A percentile compares a stretch with the other conserved stretches of the same genome.
phyloP scores from a whole-genome alignment of 148 eudicot genomes.

The Nyssa sinensis region DNA sequence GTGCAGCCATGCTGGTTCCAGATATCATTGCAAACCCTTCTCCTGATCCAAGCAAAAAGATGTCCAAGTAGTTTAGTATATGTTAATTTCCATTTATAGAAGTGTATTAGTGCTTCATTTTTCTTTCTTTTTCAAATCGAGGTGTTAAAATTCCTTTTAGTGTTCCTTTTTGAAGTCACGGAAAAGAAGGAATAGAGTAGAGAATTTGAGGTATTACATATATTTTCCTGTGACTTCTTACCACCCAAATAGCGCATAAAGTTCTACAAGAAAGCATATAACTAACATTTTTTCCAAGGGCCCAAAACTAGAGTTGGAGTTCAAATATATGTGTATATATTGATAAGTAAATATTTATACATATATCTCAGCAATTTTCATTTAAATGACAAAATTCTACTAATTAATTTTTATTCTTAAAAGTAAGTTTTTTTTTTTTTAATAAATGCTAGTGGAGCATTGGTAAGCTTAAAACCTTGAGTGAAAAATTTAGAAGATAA shows the following conservation, averaged over 20 bases:
- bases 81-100: background rate
- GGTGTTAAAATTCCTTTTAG: background rate
- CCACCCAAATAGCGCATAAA: background rate
- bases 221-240: background rate
- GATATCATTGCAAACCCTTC: slow-evolving; percentile 97
- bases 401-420: too few relatives aligned
- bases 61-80: background rate
- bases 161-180: background rate
- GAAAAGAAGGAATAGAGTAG: background rate
- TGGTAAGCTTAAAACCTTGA: background rate
- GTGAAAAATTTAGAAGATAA: background rate
- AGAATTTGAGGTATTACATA: background rate
- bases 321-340: too few relatives aligned
- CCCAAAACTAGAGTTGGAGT: background rate
- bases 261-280: background rate
- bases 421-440: background rate
- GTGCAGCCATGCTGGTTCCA: slow-evolving; percentile 99
- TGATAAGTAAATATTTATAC: background rate
- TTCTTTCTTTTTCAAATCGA: background rate
- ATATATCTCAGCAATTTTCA: too few relatives aligned
- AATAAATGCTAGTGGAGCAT: background rate
- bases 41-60: slow-evolving; percentile 45
- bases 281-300: background rate
- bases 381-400: background rate
- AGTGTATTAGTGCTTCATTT: background rate